Conservation (phyloP, 768 basidiomycete genomes). For the Daedaleopsis nitida region DNA sequence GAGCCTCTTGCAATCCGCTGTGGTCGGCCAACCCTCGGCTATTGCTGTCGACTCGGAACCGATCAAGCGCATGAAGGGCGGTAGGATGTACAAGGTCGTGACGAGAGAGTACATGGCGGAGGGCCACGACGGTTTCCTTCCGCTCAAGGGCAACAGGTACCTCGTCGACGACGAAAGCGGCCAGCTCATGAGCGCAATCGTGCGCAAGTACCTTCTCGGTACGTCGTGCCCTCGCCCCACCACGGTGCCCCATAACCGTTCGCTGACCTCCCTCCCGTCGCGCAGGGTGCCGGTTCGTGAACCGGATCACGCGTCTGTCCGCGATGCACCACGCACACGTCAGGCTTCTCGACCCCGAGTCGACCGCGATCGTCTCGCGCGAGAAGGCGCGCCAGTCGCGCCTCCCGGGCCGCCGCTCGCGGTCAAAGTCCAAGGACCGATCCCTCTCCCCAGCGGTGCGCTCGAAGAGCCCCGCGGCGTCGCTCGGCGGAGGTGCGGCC, state of each 20-base stretch:
- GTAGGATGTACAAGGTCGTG: constrained; percentile 73
- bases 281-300: constrained; percentile 74
- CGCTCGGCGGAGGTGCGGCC: background rate
- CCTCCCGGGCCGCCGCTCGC: constrained; percentile 9
- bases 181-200: constrained; percentile 73
- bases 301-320: constrained; percentile 53
- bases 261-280: background rate
- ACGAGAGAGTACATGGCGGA: constrained; percentile 86
- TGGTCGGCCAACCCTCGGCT: background rate
- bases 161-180: constrained; percentile 86
- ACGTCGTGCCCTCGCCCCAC: constrained; percentile 3
- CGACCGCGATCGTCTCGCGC: constrained; percentile 46
- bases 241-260: background rate
- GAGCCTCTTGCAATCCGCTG: constrained; percentile 20
- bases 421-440: constrained; percentile 16
- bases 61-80: constrained; percentile 51
- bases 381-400: constrained; percentile 43
- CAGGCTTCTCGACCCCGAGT: constrained; percentile 44
- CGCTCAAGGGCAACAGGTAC: constrained; percentile 64
- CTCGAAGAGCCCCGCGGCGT: constrained; percentile 1
- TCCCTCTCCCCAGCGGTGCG: constrained; percentile 5
- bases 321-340: constrained; percentile 29
- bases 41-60: constrained; percentile 49
- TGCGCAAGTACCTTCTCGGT: constrained; percentile 87
- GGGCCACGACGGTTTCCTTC: constrained; percentile 81